phyloP scores from a whole-genome alignment of 2,329 filamentous ascomycete species.

The Pestalotiopsis sp. region DNA sequence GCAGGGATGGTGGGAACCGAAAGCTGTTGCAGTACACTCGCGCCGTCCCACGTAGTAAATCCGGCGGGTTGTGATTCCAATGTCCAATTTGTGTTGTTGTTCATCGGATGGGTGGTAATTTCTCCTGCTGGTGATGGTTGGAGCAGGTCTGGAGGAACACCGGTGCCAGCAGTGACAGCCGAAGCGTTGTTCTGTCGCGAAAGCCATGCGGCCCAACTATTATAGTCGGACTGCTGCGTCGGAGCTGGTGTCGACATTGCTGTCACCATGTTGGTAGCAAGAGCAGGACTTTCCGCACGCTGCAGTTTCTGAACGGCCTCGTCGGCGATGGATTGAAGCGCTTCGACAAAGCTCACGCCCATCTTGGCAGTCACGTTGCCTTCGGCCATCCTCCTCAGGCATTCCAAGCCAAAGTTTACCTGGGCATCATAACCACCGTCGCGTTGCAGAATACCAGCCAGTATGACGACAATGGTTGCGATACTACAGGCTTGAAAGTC shows the following conservation, averaged over 20 bases:
- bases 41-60: constrained; percentile 14
- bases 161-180: background rate
- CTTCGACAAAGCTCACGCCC: constrained; percentile 30
- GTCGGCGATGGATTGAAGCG: constrained; percentile 28
- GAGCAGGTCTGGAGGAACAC: background rate
- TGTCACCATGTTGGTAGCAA: background rate
- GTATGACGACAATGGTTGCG: constrained; percentile 36
- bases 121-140: background rate
- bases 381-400: constrained; percentile 35
- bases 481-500: constrained; percentile 42
- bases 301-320: constrained; percentile 24
- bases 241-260: constrained; percentile 16
- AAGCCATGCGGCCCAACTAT: constrained; percentile 11
- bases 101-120: background rate
- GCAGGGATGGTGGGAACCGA: constrained; percentile 1
- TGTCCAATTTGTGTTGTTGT: background rate
- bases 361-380: constrained; percentile 33
- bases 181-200: constrained; percentile 2
- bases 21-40: constrained; percentile 12
- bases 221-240: constrained; percentile 4
- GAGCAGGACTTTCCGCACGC: background rate
- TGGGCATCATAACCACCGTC: constrained; percentile 32
- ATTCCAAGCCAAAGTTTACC: constrained; percentile 33
- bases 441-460: constrained; percentile 36
- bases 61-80: background rate